Percentiles rank a stretch among this genome's conserved stretches.
These are phyloP conservation scores for Cafeteria roenbergensis DNA, from an alignment of 108 stramenopile species.

Conservation along the genomic window DNA sequence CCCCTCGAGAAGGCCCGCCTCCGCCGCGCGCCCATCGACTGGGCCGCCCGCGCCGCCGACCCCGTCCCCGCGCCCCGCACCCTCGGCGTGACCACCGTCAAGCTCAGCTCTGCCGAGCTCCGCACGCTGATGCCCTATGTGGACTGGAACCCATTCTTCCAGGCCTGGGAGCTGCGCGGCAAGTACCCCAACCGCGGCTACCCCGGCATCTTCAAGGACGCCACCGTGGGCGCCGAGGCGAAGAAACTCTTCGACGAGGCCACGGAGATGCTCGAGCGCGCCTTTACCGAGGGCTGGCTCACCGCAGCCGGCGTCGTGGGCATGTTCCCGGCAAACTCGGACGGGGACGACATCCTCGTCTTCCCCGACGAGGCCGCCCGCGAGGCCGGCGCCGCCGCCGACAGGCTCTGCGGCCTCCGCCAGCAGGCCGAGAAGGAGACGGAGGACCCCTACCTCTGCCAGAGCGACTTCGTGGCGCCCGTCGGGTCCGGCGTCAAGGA, in stretches of 20 bases:
- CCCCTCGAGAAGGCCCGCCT: constrained; percentile 70
- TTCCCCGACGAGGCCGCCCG: constrained; percentile 67
- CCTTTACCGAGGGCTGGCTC: constrained; percentile 69
- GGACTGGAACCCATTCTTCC: constrained; percentile 98
- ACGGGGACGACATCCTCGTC: constrained; percentile 88
- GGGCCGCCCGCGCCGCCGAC: constrained; percentile 65
- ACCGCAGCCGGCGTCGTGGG: constrained; percentile 77
- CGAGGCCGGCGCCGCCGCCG: constrained; percentile 44
- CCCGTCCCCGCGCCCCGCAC: constrained; percentile 52
- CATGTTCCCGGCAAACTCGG: constrained; percentile 84
- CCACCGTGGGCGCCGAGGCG: constrained; percentile 82
- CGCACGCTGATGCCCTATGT: constrained; percentile 65
- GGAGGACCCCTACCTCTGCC: constrained; percentile 77
- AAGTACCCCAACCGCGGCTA: constrained; percentile 99
- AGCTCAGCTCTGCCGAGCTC: constrained; percentile 64
- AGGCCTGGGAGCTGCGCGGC: constrained; percentile 97
- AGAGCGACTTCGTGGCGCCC: constrained; percentile 96
- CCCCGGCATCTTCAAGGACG: constrained; percentile 96
- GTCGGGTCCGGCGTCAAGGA: constrained; percentile 56
- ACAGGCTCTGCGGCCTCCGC: constrained; percentile 88
- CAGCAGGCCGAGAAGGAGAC: constrained; percentile 97
- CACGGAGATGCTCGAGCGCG: constrained; percentile 76
- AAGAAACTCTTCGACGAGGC: constrained; percentile 95
- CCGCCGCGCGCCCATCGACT: constrained; percentile 71
- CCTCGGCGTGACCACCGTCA: constrained; percentile 65